Evolutionary conservation across 2,329 filamentous ascomycete genomes (phyloP).

Genomic region (Acephala macrosclerotiorum): DNA sequence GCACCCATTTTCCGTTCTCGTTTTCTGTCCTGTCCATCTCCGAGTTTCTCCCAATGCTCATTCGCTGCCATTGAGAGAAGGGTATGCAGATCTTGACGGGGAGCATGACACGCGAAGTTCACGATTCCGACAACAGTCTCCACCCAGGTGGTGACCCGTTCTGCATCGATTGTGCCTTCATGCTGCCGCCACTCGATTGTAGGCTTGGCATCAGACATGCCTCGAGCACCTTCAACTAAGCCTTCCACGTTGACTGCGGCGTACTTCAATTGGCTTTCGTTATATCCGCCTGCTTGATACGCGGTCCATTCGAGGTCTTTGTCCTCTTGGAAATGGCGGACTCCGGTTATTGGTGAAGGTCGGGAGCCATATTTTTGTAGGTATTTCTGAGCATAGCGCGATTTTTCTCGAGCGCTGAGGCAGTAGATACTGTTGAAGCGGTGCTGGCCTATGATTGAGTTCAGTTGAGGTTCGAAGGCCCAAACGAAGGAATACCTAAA

Average conservation of each 20-base stretch:
- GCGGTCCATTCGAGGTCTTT: neutral
- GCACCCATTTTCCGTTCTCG: neutral
- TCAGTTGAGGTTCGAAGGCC: slow-evolving; percentile 42
- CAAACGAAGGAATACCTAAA: slow-evolving; percentile 37
- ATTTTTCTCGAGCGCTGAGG: slow-evolving; percentile 11
- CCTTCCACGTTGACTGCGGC: neutral
- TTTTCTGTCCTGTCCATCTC: neutral
- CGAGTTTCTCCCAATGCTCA: slow-evolving; percentile 19
- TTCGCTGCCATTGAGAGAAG: neutral
- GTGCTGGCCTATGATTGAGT: slow-evolving; percentile 36
- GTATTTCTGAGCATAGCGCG: slow-evolving; percentile 10
- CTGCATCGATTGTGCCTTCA: slow-evolving; percentile 31
- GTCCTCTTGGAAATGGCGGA: slow-evolving; percentile 8
- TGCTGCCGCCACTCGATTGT: slow-evolving; percentile 42
- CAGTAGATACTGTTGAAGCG: neutral
- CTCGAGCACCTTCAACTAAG: neutral
- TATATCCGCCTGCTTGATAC: neutral
- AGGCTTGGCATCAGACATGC: neutral
- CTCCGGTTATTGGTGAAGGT: slow-evolving; percentile 9
- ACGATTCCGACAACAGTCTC: slow-evolving; percentile 28
- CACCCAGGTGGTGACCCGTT: slow-evolving; percentile 32
- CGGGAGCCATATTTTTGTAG: neutral
- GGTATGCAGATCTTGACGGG: neutral
- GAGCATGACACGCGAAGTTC: slow-evolving; percentile 10
- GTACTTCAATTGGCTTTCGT: neutral